These are phyloP conservation scores for Alternaria conjuncta DNA, from an alignment of 2,329 filamentous ascomycete species.

Conservation along the genomic window DNA sequence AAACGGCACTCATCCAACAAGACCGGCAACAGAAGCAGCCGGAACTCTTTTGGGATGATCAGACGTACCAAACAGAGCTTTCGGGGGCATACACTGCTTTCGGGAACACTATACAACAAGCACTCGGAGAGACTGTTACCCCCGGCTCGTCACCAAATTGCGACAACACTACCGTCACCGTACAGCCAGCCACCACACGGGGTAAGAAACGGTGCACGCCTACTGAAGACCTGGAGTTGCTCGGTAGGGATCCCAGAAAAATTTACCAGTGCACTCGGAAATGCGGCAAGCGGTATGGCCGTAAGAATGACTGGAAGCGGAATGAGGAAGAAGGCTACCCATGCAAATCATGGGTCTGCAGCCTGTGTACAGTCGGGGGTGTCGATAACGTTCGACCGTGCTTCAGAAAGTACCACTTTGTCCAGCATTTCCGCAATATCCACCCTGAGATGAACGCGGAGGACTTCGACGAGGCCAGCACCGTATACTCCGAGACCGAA, in stretches of 20 bases:
- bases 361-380: conserved; percentile 38
- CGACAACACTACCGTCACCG: conserved; percentile 26
- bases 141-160: conserved; percentile 22
- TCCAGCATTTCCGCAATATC: conserved; percentile 49
- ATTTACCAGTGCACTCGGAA: conserved; percentile 49
- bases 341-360: conserved; percentile 44
- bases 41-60: conserved; percentile 29
- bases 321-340: conserved; percentile 49
- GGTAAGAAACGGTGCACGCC: conserved; percentile 46
- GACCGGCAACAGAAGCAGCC: conserved; percentile 10
- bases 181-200: conserved; percentile 24
- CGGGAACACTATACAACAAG: conserved; percentile 1
- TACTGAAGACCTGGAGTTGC: conserved; percentile 36
- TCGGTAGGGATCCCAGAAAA: conserved; percentile 42
- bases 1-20: conserved; percentile 36
- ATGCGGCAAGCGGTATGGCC: conserved; percentile 47
- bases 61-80: conserved; percentile 20
- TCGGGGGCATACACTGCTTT: not conserved
- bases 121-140: conserved; percentile 17
- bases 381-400: conserved; percentile 46
- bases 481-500: conserved; percentile 42
- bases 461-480: conserved; percentile 40
- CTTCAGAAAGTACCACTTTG: conserved; percentile 47
- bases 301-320: conserved; percentile 50
- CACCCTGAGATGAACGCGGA: conserved; percentile 41